phyloP scores from a whole-genome alignment of 495 filamentous ascomycete species.

The Trichoderma asperelloides region DNA sequence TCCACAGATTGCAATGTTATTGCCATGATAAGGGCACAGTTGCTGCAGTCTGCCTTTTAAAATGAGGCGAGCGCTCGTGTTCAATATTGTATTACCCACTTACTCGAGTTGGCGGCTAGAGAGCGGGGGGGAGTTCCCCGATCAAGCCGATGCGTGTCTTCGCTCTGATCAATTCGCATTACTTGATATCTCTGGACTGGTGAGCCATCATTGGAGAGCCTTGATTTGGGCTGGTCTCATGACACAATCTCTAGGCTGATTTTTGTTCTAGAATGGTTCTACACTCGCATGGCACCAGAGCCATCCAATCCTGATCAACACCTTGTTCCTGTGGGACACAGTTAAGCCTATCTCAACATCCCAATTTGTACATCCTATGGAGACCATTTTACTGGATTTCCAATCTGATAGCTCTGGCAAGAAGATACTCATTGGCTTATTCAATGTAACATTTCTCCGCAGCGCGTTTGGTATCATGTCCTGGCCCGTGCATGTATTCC shows the following conservation, averaged over 20 bases:
- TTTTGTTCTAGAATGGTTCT: background rate
- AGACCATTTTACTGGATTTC: too few relatives aligned
- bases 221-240: background rate
- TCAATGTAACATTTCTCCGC: too few relatives aligned
- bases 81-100: too few relatives aligned
- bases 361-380: too few relatives aligned
- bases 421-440: too few relatives aligned
- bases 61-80: background rate
- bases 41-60: background rate
- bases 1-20: background rate
- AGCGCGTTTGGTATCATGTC: too few relatives aligned
- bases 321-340: background rate
- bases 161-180: background rate
- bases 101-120: background rate
- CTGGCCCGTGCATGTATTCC: too few relatives aligned
- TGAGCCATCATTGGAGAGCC: background rate
- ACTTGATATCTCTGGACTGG: background rate
- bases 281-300: background rate
- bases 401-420: too few relatives aligned
- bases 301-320: background rate
- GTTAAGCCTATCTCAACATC: background rate
- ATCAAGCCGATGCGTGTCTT: background rate
- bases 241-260: background rate
- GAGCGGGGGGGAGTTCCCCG: background rate
- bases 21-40: background rate